Evolutionary conservation across 768 basidiomycete genomes (phyloP).

Genomic region (Kwoniella sp.): DNA sequence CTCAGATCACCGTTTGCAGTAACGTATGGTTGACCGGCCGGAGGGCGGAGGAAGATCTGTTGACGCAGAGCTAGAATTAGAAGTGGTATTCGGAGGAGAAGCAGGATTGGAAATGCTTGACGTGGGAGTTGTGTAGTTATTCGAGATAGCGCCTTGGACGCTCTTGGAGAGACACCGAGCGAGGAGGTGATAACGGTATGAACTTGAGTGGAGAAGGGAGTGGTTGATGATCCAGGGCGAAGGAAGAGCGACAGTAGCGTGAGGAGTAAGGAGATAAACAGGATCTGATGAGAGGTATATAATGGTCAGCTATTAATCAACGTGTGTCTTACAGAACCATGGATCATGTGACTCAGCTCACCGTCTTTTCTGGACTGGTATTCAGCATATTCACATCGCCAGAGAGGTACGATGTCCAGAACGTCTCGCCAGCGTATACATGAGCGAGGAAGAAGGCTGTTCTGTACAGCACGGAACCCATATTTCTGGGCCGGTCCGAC

Average conservation of each 20-base stretch:
- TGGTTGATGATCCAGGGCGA: slow-evolving; percentile 18
- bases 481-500: slow-evolving; percentile 4
- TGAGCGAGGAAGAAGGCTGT: slow-evolving; percentile 25
- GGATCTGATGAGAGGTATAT: slow-evolving; percentile 38
- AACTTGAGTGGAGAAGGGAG: slow-evolving; percentile 19
- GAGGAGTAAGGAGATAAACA: slow-evolving; percentile 39
- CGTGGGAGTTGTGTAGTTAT: slow-evolving; percentile 6
- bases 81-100: slow-evolving; percentile 37
- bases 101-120: slow-evolving; percentile 31
- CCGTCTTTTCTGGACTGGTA: slow-evolving; percentile 34
- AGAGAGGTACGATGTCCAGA: slow-evolving; percentile 20
- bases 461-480: slow-evolving; percentile 21
- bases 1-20: slow-evolving; percentile 35
- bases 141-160: not conserved
- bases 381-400: slow-evolving; percentile 17
- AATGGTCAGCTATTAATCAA: no score
- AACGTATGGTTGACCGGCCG: slow-evolving; percentile 31
- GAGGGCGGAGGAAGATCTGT: slow-evolving; percentile 39
- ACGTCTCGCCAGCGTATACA: slow-evolving; percentile 27
- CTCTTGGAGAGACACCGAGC: not conserved
- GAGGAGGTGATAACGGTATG: not conserved
- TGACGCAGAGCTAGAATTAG: slow-evolving; percentile 40
- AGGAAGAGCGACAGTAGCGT: slow-evolving; percentile 35
- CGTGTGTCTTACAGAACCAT: no score
- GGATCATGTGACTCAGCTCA: slow-evolving; percentile 27